Evolutionary conservation across 2,329 filamentous ascomycete genomes (phyloP), one percentile per base, ranked within the genome.

Genomic region (Pseudocercospora ulei): DNA sequence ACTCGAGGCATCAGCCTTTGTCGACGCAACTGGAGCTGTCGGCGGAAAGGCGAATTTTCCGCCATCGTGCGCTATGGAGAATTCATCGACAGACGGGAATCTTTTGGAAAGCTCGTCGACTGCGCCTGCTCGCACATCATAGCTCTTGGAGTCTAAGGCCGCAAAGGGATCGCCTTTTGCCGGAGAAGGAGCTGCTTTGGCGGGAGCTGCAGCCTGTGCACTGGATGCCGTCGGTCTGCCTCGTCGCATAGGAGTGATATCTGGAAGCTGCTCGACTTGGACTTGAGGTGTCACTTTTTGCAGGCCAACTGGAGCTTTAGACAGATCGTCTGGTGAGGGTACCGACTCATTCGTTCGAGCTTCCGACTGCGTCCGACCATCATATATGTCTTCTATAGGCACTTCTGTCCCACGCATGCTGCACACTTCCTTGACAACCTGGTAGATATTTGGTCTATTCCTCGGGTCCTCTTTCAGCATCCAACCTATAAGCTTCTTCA

Each of bases 21-120:
- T 62, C 4, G 66, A 62, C n/a, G 69, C 59, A 8, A 29, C 17
- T 3, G 43, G 35, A 12, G 43, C 31, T n/a, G 28, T 41, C 1
- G 41, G 34, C 1, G 43, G 22, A 7, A 49, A 49, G 6, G 48
- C 33, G 24, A 50, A 51, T 19, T 49, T 51, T 2, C 38, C 42
- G 3, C 38, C 44, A 33, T 96, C 86, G 51, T 93, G 85, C 28
- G 95, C 66, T 11, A 98, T 68, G 2, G 88, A 80, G 56, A 98
- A 98, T 51, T 96, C 84, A 54, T 96, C 87, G 14, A 98, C 69
- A 4, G 84, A 87, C 0, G 90, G 90, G 51, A 95, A 98, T 36
- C 82, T 75, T 17, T 76, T 72, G 0, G 88, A 85, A 16, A 95
- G 67, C 55, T 96, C 88, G 50, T 96, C 90, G 2, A 70, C 68